Conservation (phyloP, 495 filamentous ascomycete genomes). For the Trichoderma virens region DNA sequence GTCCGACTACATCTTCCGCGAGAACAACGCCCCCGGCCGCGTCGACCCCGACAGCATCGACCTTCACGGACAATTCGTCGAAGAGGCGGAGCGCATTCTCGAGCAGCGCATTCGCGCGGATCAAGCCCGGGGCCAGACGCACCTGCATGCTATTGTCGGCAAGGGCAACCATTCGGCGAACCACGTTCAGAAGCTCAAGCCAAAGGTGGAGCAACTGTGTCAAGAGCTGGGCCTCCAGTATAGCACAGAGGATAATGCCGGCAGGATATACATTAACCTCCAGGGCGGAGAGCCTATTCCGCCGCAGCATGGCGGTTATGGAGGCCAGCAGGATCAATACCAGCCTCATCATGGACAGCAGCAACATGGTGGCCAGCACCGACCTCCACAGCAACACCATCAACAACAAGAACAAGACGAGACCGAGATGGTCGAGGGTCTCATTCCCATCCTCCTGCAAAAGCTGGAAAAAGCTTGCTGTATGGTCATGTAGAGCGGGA, state of each 20-base stretch:
- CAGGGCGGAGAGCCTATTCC: slow-evolving; percentile 35
- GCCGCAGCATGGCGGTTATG: slow-evolving; percentile 30
- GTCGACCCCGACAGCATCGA: slow-evolving; percentile 80
- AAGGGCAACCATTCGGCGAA: slow-evolving; percentile 80
- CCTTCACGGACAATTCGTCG: slow-evolving; percentile 86
- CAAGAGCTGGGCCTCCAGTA: slow-evolving; percentile 73
- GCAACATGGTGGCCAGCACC: slow-evolving; percentile 23
- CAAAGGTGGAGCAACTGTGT: slow-evolving; percentile 79
- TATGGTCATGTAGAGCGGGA: slow-evolving; percentile 59
- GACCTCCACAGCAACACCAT: slow-evolving; percentile 15
- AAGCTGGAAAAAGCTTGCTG: slow-evolving; percentile 61
- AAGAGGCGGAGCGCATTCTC: slow-evolving; percentile 87
- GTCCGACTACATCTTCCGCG: slow-evolving; percentile 86
- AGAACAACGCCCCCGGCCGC: slow-evolving; percentile 71
- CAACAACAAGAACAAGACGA: slow-evolving; percentile 43
- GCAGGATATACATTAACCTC: slow-evolving; percentile 60
- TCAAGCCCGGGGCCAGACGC: slow-evolving; percentile 58
- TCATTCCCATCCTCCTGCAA: slow-evolving; percentile 50
- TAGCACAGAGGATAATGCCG: slow-evolving; percentile 77
- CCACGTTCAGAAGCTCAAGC: slow-evolving; percentile 85
- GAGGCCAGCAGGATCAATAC: slow-evolving; percentile 24
- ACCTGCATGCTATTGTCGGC: slow-evolving; percentile 75
- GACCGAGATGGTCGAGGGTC: slow-evolving; percentile 52
- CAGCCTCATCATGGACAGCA: slow-evolving; percentile 26
- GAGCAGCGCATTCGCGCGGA: slow-evolving; percentile 74